Base-by-base conservation (phyloP, 805 yeast species). In the Myxozyma monticola region DNA sequence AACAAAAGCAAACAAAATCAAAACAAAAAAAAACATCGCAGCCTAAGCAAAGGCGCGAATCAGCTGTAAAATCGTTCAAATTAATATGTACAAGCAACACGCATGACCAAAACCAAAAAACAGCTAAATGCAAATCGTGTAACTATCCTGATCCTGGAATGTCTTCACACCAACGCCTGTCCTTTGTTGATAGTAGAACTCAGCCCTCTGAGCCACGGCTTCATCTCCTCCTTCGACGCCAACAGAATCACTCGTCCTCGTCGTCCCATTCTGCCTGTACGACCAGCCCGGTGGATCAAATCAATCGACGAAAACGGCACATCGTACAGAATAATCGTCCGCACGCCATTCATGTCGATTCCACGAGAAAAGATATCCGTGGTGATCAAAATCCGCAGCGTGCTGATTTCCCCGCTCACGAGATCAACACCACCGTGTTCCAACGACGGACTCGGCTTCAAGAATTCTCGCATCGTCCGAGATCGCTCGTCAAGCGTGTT, bases 321-420 rank as follows among this genome's bases (percentile, higher is more conserved):
- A 64, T 91, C 97, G 71, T 83, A 84, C 43, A 93, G 70, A 24
- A 91, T 75, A 10, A 91, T 87, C 60, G 89, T 89, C 59, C 89
- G 77, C 26, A 93, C 80, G 15, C 85, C 85, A 48, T 78, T 76
- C 69, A 93, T 89, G 63, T 91, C 91, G 48, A 93, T 70, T 2
- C 99, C 99, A 62, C 99, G 75, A 0, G 97, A 90, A 50, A 88
- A 74, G 37, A 93, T 72, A 68, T 91, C 99, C 0, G 98, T 89
- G 20, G 96, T 85, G 0, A 91, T 81, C 28, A 93, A 72, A 0
- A 91, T 84, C 60, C 84, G 84, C 51, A 88, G 65, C 37, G 65
- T 69, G 59, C 56, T 52, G 56, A 55, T 48, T 8, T 42, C 54
- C 1, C 69, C 69, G 7, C 70, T 71, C 15, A 36, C 35, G 2